These are phyloP conservation scores for Alternaria arbusti DNA, from an alignment of 2,329 filamentous ascomycete species.

Conservation along the genomic window DNA sequence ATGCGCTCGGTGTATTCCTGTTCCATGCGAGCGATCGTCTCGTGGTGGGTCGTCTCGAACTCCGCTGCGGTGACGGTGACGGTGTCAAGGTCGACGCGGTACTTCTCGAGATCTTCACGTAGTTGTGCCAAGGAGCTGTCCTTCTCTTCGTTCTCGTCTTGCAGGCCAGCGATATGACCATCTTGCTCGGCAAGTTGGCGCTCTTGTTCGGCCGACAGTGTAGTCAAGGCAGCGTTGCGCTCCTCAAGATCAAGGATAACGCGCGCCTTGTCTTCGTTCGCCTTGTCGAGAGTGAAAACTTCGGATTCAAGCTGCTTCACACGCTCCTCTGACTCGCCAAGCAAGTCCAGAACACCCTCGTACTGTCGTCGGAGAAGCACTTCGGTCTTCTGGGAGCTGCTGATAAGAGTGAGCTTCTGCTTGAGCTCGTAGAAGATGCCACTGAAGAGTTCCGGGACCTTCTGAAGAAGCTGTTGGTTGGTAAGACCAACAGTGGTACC, in stretches of 20 bases:
- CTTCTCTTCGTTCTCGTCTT: slow-evolving; percentile 41
- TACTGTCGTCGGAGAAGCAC: slow-evolving; percentile 47
- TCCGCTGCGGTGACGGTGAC: slow-evolving; percentile 46
- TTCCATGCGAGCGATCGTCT: slow-evolving; percentile 48
- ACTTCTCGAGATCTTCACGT: slow-evolving; percentile 48
- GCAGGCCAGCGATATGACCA: slow-evolving; percentile 34
- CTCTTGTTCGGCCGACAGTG: slow-evolving; percentile 43
- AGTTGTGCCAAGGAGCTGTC: slow-evolving; percentile 47
- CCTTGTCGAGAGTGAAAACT: slow-evolving; percentile 45
- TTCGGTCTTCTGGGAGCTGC: slow-evolving; percentile 45
- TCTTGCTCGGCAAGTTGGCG: slow-evolving; percentile 40
- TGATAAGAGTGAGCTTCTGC: slow-evolving; percentile 36
- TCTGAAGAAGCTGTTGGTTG: slow-evolving; percentile 49
- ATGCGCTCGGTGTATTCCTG: slow-evolving; percentile 47
- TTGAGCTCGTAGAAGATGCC: slow-evolving; percentile 45
- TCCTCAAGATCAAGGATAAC: slow-evolving; percentile 49
- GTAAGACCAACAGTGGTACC: slow-evolving; percentile 45
- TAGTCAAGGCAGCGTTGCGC: slow-evolving; percentile 30
- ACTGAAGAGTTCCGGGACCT: slow-evolving; percentile 46
- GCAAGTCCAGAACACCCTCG: slow-evolving; percentile 36
- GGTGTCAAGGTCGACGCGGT: slow-evolving; percentile 48
- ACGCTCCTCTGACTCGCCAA: slow-evolving; percentile 42
- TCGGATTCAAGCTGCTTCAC: slow-evolving; percentile 46
- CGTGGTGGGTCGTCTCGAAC: slow-evolving; percentile 50
- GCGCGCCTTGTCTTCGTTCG: slow-evolving; percentile 47